phyloP scores from a whole-genome alignment of 139 green algal genomes.

The Tetraselmis striata region DNA sequence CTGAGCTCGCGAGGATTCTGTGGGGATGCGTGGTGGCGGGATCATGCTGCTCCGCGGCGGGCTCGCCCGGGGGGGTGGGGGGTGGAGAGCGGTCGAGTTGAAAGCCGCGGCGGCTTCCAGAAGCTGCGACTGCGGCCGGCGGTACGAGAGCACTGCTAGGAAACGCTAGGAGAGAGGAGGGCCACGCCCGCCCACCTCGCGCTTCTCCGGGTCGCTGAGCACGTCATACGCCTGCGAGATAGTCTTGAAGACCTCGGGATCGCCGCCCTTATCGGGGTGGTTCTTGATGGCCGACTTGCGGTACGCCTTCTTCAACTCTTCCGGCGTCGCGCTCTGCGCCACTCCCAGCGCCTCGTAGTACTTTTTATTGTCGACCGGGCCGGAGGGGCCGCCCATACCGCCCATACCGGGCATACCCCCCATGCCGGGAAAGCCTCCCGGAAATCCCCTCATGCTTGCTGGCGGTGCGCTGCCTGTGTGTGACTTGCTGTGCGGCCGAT shows the following conservation, averaged over 20 bases:
- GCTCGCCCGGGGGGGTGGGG: too few species aligned
- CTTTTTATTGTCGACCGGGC: constrained; percentile 33
- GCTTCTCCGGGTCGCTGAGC: constrained; percentile 92
- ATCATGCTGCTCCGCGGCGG: too few species aligned
- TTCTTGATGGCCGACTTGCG: not conserved
- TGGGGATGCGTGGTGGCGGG: too few species aligned
- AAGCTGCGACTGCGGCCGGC: too few species aligned
- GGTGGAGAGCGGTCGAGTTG: too few species aligned
- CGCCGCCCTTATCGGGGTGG: constrained; percentile 46
- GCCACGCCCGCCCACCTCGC: constrained; percentile 44
- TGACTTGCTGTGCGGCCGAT: not conserved
- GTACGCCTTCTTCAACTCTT: not conserved
- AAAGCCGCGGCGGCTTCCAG: not conserved
- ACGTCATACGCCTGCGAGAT: constrained; percentile 97
- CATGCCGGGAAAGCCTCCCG: constrained; percentile 27
- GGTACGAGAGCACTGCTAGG: too few species aligned
- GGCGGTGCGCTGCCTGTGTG: not conserved
- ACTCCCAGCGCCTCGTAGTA: constrained; percentile 95
- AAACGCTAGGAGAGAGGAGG: not conserved
- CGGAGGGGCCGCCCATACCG: not conserved
- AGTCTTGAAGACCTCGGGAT: constrained; percentile 97
- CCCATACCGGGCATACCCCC: constrained; percentile 17
- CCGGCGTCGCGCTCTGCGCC: not conserved
- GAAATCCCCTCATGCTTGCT: not conserved
- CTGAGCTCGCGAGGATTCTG: too few species aligned